Evolutionary conservation across 805 yeast genomes (phyloP), one percentile per base, ranked within the genome.

Genomic region (Scheffersomyces ergatensis): DNA sequence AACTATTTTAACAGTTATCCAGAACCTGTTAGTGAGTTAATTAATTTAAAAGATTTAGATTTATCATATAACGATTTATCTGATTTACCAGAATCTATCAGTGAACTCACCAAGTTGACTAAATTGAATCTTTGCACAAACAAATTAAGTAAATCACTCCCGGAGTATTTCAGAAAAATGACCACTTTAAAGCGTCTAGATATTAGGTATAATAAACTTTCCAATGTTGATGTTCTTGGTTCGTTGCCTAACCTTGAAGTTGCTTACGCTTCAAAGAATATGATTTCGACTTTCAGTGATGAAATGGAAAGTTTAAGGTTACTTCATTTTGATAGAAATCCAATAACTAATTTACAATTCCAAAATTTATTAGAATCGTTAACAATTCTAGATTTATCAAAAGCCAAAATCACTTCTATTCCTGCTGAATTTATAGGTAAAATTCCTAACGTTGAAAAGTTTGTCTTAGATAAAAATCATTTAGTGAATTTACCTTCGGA

Each of bases 391-490:
- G 89, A 89, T 46, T 66, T 93, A 39, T 79, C 86, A 8, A 85
- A 85, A 54, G 97, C 96, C 1, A 89, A 87, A 52, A 66, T 93
- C 36, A 79, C 96, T 0, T 72, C 86, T 5, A 67, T 93, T 21
- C 83, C 90, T 0, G 71, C 77, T 6, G 77, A 76, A 14, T 78
- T 89, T 43, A 71, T 89, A 33, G 60, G 72, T 6, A 75, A 72
- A 47, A 69, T 89, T 32, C 78, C 85, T 0, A 76, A 78, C 44
- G 66, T 89, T 38, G 95, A 86, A 50, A 84, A 79, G 44, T 63
- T 93, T 47, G 80, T 80, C 21, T 63, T 93, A 46, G 93, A 89
- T 61, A 80, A 83, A 51, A 93, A 93, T 55, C 93, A 86, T 55
- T 70, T 93, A 49, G 85, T 85, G 7, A 72, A 79, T 13, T 62